Percentiles rank a stretch among this genome's conserved stretches.
Evolutionary conservation across 1,284 basidiomycete species (phyloP).

Genomic region (Leucoagaricus sp.): DNA sequence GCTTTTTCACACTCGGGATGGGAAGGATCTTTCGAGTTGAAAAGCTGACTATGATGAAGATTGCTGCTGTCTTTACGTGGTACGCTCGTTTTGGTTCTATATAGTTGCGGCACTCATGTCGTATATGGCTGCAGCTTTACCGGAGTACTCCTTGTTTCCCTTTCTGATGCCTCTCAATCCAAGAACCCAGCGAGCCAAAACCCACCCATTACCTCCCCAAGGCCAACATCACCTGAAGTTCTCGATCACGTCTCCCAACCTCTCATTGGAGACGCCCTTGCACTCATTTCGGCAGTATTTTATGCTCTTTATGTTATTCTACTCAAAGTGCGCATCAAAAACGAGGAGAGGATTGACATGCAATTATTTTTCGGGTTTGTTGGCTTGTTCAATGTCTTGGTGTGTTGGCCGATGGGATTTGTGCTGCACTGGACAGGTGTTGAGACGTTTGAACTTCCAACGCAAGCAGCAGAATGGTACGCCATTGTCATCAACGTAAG

Average conservation of each 20-base stretch:
- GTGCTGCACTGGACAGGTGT: conserved; percentile 77
- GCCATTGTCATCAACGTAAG: conserved; percentile 79
- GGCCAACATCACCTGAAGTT: conserved; percentile 10
- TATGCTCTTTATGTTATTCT: conserved; percentile 93
- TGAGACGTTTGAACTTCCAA: conserved; percentile 80
- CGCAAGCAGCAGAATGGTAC: conserved; percentile 54
- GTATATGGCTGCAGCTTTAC: conserved; percentile 60
- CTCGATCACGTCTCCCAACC: conserved; percentile 28
- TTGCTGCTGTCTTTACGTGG: conserved; percentile 84
- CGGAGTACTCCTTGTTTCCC: conserved; percentile 86
- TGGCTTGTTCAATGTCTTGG: conserved; percentile 85
- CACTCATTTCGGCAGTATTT: conserved; percentile 80
- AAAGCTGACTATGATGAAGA: conserved; percentile 71
- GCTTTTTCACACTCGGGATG: conserved; percentile 92
- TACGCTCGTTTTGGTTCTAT: conserved; percentile 31
- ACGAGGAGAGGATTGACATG: conserved; percentile 89
- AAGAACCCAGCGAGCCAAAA: conserved; percentile 21
- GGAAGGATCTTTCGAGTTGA: conserved; percentile 89
- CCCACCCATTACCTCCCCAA: conserved; percentile 19
- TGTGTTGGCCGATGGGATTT: conserved; percentile 82
- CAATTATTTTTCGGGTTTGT: conserved; percentile 94
- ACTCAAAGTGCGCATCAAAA: conserved; percentile 84
- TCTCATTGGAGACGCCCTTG: conserved; percentile 73
- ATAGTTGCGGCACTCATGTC: neutral
- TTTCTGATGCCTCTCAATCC: conserved; percentile 62